Evolutionary conservation across 805 yeast genomes (phyloP).

Genomic region (Lachancea meyersii): DNA sequence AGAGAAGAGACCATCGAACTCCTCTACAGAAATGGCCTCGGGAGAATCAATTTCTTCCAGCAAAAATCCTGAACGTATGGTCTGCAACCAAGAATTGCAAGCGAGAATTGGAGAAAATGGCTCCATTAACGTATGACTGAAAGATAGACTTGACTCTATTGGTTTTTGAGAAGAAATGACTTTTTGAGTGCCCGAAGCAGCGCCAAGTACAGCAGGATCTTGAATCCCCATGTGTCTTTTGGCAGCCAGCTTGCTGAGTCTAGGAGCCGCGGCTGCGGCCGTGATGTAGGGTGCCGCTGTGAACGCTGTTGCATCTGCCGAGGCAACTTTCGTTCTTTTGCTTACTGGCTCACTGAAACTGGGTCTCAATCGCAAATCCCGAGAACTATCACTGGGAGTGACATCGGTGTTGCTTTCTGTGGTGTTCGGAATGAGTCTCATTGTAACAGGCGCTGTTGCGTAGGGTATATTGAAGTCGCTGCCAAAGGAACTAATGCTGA

Average conservation of each 20-base stretch:
- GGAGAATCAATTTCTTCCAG: constrained; percentile 75
- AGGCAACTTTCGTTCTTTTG: background rate
- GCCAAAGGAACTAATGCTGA: constrained; percentile 9
- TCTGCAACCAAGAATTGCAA: constrained; percentile 52
- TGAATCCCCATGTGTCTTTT: constrained; percentile 26
- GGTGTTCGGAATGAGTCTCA: constrained; percentile 36
- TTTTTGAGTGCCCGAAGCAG: constrained; percentile 62
- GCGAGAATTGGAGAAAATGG: background rate
- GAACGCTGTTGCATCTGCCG: background rate
- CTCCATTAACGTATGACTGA: background rate
- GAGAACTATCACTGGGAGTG: background rate
- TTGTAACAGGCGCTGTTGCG: constrained; percentile 72
- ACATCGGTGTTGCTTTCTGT: background rate
- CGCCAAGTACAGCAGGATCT: constrained; percentile 49
- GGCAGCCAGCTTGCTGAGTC: constrained; percentile 53
- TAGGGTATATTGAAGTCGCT: constrained; percentile 50
- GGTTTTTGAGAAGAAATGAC: constrained; percentile 27
- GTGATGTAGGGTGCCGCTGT: constrained; percentile 38
- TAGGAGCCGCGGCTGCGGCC: constrained; percentile 80
- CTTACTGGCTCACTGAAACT: constrained; percentile 1
- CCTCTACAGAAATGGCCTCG: constrained; percentile 70
- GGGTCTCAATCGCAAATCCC: background rate
- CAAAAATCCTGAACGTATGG: constrained; percentile 69
- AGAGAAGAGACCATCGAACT: constrained; percentile 47
- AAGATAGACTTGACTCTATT: constrained; percentile 12